phyloP scores from a whole-genome alignment of 208 protist species.

The Phytomonas sp. region DNA sequence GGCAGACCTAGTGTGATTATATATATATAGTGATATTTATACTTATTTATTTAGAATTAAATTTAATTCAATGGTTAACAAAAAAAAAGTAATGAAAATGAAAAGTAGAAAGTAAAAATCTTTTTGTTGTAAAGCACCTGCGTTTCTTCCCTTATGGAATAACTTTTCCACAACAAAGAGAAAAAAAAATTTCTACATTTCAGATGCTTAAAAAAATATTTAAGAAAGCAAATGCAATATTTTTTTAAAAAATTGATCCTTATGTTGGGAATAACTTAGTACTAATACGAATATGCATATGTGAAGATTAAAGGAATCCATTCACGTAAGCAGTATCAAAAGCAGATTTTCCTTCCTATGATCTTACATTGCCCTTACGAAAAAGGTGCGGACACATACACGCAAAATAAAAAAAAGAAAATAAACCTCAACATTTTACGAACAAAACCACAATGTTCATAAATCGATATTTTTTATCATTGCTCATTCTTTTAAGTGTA shows the following conservation, averaged over 20 bases:
- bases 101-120: background rate
- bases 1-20: background rate
- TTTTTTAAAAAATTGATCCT: background rate
- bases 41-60: slow-evolving; percentile 1
- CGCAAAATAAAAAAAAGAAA: background rate
- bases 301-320: background rate
- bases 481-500: background rate
- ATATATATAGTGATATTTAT: background rate
- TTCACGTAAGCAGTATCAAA: background rate
- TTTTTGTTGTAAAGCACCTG: background rate
- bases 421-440: background rate
- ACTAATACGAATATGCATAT: background rate
- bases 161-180: background rate
- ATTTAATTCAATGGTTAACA: background rate
- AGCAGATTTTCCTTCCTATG: background rate
- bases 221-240: background rate
- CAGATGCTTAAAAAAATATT: background rate
- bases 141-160: background rate
- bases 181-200: background rate
- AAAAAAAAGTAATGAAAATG: slow-evolving; percentile 5
- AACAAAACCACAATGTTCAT: background rate
- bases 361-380: background rate
- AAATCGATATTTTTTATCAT: background rate
- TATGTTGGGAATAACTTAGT: background rate
- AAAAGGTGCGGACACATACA: background rate